A percentile compares a stretch with the other conserved stretches of the same genome.
Evolutionary conservation across 2,329 filamentous ascomycete species (phyloP).

Genomic region (Fusarium nanum): DNA sequence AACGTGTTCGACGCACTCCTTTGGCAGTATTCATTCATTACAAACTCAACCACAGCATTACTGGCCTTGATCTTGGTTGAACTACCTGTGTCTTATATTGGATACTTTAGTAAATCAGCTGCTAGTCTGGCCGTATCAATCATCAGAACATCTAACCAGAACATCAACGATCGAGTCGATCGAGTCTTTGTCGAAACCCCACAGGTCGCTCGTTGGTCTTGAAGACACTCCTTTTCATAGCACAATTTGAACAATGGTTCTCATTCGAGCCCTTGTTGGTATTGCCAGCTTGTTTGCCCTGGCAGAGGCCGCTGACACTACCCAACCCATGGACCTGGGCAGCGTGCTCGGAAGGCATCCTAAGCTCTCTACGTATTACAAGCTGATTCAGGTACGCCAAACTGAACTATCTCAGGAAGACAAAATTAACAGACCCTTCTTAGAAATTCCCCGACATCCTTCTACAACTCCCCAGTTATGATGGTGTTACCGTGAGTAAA

Average conservation of each 20-base stretch:
- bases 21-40: constrained; percentile 16
- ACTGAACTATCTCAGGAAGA: not conserved
- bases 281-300: constrained; percentile 40
- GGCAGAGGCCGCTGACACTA: constrained; percentile 31
- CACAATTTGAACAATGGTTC: constrained; percentile 27
- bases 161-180: not conserved
- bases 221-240: not conserved
- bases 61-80: not conserved
- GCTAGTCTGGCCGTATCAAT: not conserved
- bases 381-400: constrained; percentile 55
- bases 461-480: constrained; percentile 56
- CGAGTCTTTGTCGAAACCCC: not conserved
- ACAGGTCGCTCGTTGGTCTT: not conserved
- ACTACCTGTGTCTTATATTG: not conserved
- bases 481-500: constrained; percentile 58
- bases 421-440: not conserved
- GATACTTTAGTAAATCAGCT: not conserved
- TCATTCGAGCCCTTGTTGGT: constrained; percentile 33
- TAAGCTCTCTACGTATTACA: constrained; percentile 59
- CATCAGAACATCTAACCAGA: not conserved
- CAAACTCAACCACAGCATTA: not conserved
- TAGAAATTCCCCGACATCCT: constrained; percentile 61
- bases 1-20: constrained; percentile 18
- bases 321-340: constrained; percentile 52
- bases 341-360: constrained; percentile 53